Evolutionary conservation across 2,329 filamentous ascomycete genomes (phyloP), one percentile per base, ranked within the genome.

Genomic region (Monosporascus sp.): DNA sequence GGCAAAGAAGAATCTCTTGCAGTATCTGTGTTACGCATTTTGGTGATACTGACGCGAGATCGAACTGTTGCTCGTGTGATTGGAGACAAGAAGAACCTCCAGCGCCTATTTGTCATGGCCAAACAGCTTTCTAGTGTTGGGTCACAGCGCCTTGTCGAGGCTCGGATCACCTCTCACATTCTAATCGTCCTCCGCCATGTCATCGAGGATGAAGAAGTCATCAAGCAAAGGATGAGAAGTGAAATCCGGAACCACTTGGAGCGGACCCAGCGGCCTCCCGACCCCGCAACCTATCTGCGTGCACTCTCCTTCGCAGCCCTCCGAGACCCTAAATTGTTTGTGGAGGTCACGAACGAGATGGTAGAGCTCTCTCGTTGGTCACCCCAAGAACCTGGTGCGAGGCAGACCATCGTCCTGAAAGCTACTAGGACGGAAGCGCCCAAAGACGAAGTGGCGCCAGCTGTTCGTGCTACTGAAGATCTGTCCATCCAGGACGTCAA

Each of bases 21-120:
- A 37, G 79, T 96, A 3, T 92, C 93, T 0, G 82, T 95, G 14
- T 80, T 89, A 47, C 84, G 94, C 41, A 84, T 96, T 14, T 74
- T 99, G 37, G 89, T 96, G 31, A 91, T 97, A 56, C 76, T 99
- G 31, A 97, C 94, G 1, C 84, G 95, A 22, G 82, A 84, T 55
- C 86, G 90, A 49, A 76, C 82, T 15, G 78, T 95, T 56, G 92
- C 94, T 2, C 81, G 84, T 58, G 76, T 81, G 45, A 79, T 97
- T 47, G 89, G 90, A 5, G 88, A 96, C 67, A 96, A 91, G 74
- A 88, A 86, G 66, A 95, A 96, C 62, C 78, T 99, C 48, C 89
- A 94, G 65, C 83, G 90, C 27, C 76, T 99, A 22, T 97, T 99
- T 70, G 82, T 97, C 49, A 96, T 97, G 89, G 85, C 93, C 53